phyloP scores from a whole-genome alignment of 2,329 filamentous ascomycete species.

The Tolypocladium nubicola region DNA sequence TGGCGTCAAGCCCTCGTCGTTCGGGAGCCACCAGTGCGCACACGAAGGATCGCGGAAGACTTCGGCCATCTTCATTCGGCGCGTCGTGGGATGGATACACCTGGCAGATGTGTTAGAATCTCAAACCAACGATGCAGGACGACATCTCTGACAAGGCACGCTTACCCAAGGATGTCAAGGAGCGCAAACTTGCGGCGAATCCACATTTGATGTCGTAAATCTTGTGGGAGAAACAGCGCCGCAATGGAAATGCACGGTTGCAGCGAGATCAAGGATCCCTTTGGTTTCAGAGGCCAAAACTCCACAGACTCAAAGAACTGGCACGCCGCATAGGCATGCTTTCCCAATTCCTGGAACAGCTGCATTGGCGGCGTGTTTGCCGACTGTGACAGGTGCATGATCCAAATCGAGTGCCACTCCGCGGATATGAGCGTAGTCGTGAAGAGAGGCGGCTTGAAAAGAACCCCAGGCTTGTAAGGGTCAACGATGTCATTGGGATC shows the following conservation, averaged over 20 bases:
- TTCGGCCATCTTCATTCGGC: conserved; percentile 65
- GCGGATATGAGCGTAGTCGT: conserved; percentile 63
- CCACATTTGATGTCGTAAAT: conserved; percentile 67
- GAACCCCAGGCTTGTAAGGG: conserved; percentile 56
- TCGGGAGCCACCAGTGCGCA: conserved; percentile 79
- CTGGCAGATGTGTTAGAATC: conserved; percentile 31
- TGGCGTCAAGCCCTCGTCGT: conserved; percentile 64
- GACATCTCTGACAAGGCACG: not conserved
- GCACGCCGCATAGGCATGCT: conserved; percentile 59
- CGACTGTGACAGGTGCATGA: conserved; percentile 73
- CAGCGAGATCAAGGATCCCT: conserved; percentile 59
- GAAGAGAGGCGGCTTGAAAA: conserved; percentile 63
- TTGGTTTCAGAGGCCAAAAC: conserved; percentile 57
- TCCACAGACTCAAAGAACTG: conserved; percentile 73
- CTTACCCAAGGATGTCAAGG: conserved; percentile 71
- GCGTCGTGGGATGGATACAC: conserved; percentile 69
- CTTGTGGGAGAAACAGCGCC: conserved; percentile 68
- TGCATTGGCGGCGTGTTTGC: conserved; percentile 42
- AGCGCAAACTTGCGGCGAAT: conserved; percentile 66
- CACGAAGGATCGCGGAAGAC: conserved; percentile 64
- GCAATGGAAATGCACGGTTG: conserved; percentile 71
- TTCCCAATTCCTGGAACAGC: conserved; percentile 41
- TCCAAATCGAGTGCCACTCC: conserved; percentile 67
- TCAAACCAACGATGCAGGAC: not conserved
- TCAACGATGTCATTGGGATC: conserved; percentile 60